Evolutionary conservation across 768 basidiomycete genomes (phyloP).

Genomic region (Tremella fuciformis): DNA sequence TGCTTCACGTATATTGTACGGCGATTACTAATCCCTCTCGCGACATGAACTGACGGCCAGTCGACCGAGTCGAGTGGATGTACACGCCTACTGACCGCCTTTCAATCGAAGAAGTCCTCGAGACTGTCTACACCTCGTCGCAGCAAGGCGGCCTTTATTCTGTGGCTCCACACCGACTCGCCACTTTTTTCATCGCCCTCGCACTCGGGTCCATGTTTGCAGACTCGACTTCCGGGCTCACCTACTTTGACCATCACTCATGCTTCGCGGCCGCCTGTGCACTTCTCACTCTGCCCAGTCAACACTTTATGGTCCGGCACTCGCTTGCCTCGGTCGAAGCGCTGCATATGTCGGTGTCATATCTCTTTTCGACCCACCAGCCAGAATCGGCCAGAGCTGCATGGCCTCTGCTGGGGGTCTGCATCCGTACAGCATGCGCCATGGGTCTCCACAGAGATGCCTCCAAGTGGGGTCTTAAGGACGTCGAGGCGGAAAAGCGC

Average conservation of each 20-base stretch:
- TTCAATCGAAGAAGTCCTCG: neutral
- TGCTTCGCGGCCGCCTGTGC: constrained; percentile 1
- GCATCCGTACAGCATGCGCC: constrained; percentile 3
- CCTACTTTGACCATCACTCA: neutral
- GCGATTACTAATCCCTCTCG: neutral
- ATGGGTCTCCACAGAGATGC: constrained; percentile 7
- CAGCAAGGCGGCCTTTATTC: neutral
- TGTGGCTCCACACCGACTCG: constrained; percentile 6
- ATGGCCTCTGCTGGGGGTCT: constrained; percentile 9
- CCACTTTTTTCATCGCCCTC: constrained; percentile 3
- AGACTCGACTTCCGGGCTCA: neutral
- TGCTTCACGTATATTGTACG: constrained; percentile 3
- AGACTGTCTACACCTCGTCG: constrained; percentile 4
- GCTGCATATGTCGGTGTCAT: constrained; percentile 7
- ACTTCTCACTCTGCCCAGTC: constrained; percentile 3
- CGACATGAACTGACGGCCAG: neutral
- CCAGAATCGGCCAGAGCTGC: constrained; percentile 6
- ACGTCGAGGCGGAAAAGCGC: constrained; percentile 1
- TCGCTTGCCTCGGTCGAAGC: constrained; percentile 7
- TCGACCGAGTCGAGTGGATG: constrained; percentile 11
- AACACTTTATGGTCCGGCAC: constrained; percentile 7
- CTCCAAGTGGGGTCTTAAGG: neutral
- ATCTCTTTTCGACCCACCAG: constrained; percentile 5
- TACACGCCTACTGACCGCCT: constrained; percentile 3
- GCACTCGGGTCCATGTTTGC: constrained; percentile 5